A percentile compares a stretch with the other conserved stretches of the same genome.
These are phyloP conservation scores for Podospora australis DNA, from an alignment of 495 filamentous ascomycete genomes.

Conservation along the genomic window DNA sequence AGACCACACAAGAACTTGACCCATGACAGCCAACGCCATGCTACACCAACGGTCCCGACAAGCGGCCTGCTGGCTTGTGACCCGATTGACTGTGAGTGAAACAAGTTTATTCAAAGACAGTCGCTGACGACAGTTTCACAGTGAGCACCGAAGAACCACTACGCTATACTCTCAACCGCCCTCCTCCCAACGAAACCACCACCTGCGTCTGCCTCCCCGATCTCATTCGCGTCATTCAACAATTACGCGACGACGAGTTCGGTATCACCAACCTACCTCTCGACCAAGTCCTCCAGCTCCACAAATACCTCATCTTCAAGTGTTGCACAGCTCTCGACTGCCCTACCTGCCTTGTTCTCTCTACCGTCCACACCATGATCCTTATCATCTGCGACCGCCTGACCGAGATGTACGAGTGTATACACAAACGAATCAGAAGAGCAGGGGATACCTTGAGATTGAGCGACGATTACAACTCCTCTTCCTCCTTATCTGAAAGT, in stretches of 20 bases:
- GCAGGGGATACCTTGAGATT: background rate
- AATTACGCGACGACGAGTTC: slow-evolving; percentile 13
- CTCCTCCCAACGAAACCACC: background rate
- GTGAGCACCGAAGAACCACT: background rate
- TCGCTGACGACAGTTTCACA: background rate
- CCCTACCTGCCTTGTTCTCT: background rate
- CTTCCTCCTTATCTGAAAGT: no score
- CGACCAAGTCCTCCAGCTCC: slow-evolving; percentile 8
- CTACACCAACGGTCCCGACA: background rate
- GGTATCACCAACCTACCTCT: slow-evolving; percentile 8
- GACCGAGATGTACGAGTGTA: slow-evolving; percentile 14
- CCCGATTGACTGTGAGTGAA: background rate
- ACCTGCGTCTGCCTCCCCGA: slow-evolving; percentile 4
- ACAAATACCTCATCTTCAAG: slow-evolving; percentile 13
- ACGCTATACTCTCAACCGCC: background rate
- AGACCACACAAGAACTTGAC: no score
- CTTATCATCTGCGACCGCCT: slow-evolving; percentile 12
- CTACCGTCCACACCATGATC: slow-evolving; percentile 5
- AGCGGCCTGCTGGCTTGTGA: background rate
- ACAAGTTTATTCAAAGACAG: background rate
- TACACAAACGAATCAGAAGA: slow-evolving; percentile 6
- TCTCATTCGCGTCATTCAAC: slow-evolving; percentile 7
- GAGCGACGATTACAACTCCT: no score
- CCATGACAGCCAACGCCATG: background rate
- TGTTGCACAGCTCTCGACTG: slow-evolving; percentile 12